Evolutionary conservation across 768 basidiomycete genomes (phyloP), one percentile per base, ranked within the genome.

Genomic region (Peribolospora kevripleyi): DNA sequence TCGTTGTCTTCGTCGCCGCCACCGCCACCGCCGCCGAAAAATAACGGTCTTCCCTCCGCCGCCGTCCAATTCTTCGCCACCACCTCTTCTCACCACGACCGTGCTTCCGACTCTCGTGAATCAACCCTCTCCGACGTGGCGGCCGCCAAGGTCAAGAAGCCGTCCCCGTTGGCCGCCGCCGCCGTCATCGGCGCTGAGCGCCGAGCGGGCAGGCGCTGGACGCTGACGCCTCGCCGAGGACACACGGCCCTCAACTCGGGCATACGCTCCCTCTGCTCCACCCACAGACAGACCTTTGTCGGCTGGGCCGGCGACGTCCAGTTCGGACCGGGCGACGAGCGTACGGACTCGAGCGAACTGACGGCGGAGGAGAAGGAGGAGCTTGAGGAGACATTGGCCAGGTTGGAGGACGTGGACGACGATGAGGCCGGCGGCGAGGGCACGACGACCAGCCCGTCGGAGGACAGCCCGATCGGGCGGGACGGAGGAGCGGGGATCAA

Each of bases 191-290:
- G 42, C 11, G 10, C 52, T 8, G 41, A 45, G 6, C 9, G 7
- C 41, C 52, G 7, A 45, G 43, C 43, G 54, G 48, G 39, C 59
- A 58, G 56, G 54, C 70, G 72, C 43, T 98, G 91, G 91, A 75
- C 76, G 13, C 70, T 98, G 5, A 68, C 75, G 2, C 76, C 79
- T 2, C 74, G 91, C 46, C 80, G 86, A 59, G 90, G 88, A 13
- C 93, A 97, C 65, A 76, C 84, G 7, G 91, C 91, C 8, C 87
- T 97, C 83, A 81, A 88, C 57, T 82, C 81, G 48, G 91, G 91
- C 41, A 87, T 95, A 63, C 78, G 80, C 53, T 82, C 81, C 8
- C 76, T 98, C 42, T 74, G 80, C 3, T 70, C 77, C 9, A 82
- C 82, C 0, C 83, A 91, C 68, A 82, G 91, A 61, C 86, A 97